Percentiles rank a stretch among this genome's conserved stretches.
phyloP scores from a whole-genome alignment of 140 eudicot genomes.

The Senecio squalidus region DNA sequence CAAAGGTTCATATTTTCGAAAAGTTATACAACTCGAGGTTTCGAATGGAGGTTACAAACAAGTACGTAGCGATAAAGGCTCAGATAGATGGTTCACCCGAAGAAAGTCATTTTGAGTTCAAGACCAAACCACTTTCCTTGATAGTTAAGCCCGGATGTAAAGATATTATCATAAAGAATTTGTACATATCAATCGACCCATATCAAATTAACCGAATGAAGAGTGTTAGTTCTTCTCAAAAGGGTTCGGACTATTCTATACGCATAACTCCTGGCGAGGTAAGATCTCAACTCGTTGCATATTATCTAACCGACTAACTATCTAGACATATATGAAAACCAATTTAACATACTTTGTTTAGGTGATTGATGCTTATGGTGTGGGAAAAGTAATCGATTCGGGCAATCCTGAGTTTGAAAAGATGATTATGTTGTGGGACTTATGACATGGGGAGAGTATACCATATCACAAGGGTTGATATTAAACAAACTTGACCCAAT shows the following conservation, averaged over 20 bases:
- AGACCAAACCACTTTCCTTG: slow-evolving; percentile 26
- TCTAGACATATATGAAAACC: too few species aligned
- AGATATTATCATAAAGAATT: slow-evolving; percentile 51
- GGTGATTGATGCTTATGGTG: slow-evolving; percentile 53
- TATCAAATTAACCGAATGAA: slow-evolving; percentile 85
- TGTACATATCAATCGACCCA: slow-evolving; percentile 76
- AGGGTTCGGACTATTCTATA: slow-evolving; percentile 19
- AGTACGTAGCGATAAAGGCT: slow-evolving; percentile 39
- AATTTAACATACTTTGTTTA: not conserved
- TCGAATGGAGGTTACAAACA: slow-evolving; percentile 52
- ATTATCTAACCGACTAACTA: too few species aligned
- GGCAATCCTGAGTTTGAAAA: slow-evolving; percentile 39
- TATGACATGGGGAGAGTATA: slow-evolving; percentile 57
- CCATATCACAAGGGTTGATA: slow-evolving; percentile 31
- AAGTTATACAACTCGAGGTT: not conserved
- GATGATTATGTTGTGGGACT: slow-evolving; percentile 57
- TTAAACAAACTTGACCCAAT: slow-evolving; percentile 47
- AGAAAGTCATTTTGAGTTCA: slow-evolving; percentile 59
- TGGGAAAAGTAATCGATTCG: slow-evolving; percentile 66
- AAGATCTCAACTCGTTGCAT: not conserved
- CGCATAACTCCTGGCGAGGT: slow-evolving; percentile 53
- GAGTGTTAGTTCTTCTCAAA: slow-evolving; percentile 45
- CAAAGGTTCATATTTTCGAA: not conserved
- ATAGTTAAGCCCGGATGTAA: slow-evolving; percentile 26
- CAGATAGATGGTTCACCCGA: slow-evolving; percentile 52